Percentiles rank a stretch among this genome's conserved stretches.
These are phyloP conservation scores for Cutaneotrichosporon cavernicola DNA, from an alignment of 1,284 basidiomycete genomes.

Conservation along the genomic window DNA sequence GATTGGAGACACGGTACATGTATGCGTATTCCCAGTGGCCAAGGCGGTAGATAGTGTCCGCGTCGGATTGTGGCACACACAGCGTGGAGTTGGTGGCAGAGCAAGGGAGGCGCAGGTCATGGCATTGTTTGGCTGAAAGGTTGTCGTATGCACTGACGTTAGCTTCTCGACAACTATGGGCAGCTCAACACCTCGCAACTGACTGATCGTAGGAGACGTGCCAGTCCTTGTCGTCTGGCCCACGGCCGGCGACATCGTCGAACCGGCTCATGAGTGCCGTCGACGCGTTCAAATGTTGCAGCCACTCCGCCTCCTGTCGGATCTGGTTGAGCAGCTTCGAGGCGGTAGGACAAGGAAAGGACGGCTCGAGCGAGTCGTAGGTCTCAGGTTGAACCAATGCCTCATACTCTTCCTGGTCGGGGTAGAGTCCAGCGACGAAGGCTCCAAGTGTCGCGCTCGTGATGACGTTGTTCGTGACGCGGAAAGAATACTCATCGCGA, in stretches of 20 bases:
- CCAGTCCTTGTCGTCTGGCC: conserved; percentile 35
- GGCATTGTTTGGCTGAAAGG: conserved; percentile 45
- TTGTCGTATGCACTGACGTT: conserved; percentile 42
- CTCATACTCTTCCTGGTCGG: conserved; percentile 30
- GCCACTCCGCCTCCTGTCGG: conserved; percentile 31
- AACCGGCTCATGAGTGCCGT: conserved; percentile 29
- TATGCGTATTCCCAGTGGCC: conserved; percentile 46
- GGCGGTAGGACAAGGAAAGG: conserved; percentile 30
- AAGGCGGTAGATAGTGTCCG: conserved; percentile 41
- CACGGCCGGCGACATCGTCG: conserved; percentile 37
- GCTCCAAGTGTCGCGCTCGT: conserved; percentile 42
- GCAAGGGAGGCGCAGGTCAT: conserved; percentile 37
- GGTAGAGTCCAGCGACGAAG: conserved; percentile 35
- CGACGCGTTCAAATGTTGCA: conserved; percentile 31
- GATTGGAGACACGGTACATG: conserved; percentile 32
- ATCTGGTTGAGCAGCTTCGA: conserved; percentile 16
- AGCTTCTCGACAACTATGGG: not conserved
- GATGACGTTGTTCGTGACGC: conserved; percentile 46
- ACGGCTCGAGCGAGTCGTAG: conserved; percentile 42
- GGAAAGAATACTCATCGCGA: conserved; percentile 32
- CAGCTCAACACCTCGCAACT: conserved; percentile 12
- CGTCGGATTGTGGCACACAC: conserved; percentile 37
- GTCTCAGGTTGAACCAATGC: conserved; percentile 30
- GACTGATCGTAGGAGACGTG: conserved; percentile 41
- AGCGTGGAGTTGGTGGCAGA: conserved; percentile 32